phyloP scores from a whole-genome alignment of 2,329 filamentous ascomycete genomes.

The Cylindrodendrum hubeiense region DNA sequence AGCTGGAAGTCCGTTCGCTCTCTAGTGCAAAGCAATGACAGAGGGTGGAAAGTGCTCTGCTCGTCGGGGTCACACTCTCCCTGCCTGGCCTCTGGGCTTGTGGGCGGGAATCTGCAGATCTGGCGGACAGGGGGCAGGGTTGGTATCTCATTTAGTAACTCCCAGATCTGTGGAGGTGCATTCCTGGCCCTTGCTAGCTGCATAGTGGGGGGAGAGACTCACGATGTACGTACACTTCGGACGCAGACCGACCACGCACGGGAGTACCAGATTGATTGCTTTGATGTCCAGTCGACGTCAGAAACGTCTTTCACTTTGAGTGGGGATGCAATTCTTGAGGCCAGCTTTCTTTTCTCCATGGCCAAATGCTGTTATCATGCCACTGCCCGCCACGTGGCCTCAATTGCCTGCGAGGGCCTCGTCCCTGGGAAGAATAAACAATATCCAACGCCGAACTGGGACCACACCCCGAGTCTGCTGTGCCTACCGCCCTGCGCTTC shows the following conservation, averaged over 20 bases:
- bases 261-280: neutral
- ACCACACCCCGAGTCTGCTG: conserved; percentile 34
- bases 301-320: neutral
- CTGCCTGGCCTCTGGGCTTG: conserved; percentile 14
- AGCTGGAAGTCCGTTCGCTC: neutral
- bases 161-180: conserved; percentile 35
- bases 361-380: neutral
- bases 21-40: neutral
- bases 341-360: neutral
- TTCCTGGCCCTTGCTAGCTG: conserved; percentile 33
- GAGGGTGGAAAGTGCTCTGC: conserved; percentile 11
- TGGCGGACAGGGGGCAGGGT: conserved; percentile 31
- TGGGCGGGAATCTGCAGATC: conserved; percentile 41
- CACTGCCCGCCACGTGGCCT: conserved; percentile 3
- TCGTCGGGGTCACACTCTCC: conserved; percentile 11
- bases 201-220: conserved; percentile 22
- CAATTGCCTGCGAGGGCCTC: neutral
- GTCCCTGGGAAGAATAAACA: conserved; percentile 2
- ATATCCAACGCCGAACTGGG: conserved; percentile 43
- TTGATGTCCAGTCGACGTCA: neutral
- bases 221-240: neutral
- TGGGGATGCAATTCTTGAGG: neutral
- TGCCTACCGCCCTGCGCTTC: conserved; percentile 24
- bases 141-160: conserved; percentile 18
- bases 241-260: neutral